Evolutionary conservation across 352 stramenopile species (phyloP).

Genomic region (Pythium guiyangense): DNA sequence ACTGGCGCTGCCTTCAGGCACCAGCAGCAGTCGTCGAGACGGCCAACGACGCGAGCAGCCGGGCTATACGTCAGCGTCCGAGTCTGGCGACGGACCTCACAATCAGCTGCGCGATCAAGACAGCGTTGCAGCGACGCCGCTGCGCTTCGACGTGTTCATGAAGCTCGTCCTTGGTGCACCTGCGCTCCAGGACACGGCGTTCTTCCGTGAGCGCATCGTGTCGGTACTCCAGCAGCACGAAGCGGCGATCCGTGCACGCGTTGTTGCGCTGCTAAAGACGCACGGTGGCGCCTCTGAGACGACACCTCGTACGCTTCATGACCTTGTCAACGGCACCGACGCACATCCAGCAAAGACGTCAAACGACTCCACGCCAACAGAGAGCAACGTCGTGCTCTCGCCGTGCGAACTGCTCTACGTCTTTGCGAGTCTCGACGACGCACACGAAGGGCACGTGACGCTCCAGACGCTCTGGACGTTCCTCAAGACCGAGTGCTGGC

Average conservation of each 20-base stretch:
- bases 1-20: slow-evolving; percentile 8
- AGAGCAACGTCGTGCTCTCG: slow-evolving; percentile 1
- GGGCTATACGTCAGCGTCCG: no score
- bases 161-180: slow-evolving; percentile 41
- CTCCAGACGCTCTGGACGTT: slow-evolving; percentile 24
- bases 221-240: slow-evolving; percentile 19
- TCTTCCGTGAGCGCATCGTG: slow-evolving; percentile 11
- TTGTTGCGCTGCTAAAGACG: slow-evolving; percentile 16
- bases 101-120: neutral
- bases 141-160: slow-evolving; percentile 56
- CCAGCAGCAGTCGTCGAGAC: neutral
- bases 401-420: slow-evolving; percentile 34
- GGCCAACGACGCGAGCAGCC: neutral
- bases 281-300: no score
- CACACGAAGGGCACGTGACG: slow-evolving; percentile 17
- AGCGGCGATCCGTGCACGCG: slow-evolving; percentile 5
- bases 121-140: neutral
- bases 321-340: neutral
- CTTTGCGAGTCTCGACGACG: slow-evolving; percentile 21
- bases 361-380: no score
- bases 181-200: slow-evolving; percentile 18
- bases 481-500: slow-evolving; percentile 23
- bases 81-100: no score
- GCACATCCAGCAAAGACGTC: neutral
- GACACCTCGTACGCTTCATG: no score